phyloP scores from a whole-genome alignment of 345 rosid genomes.

The Melaleuca alternifolia region DNA sequence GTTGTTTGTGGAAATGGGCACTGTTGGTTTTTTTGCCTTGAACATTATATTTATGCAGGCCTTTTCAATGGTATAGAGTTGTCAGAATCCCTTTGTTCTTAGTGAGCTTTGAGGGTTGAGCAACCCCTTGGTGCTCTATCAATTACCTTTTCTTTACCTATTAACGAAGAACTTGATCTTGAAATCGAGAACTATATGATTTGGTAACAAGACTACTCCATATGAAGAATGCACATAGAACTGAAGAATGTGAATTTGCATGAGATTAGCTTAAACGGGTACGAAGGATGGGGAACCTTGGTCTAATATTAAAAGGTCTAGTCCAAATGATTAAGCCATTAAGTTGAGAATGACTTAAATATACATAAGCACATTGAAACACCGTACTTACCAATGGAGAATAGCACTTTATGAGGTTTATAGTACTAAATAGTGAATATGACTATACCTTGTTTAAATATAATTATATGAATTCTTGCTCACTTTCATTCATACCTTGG shows the following conservation, averaged over 20 bases:
- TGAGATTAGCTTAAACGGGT: not conserved
- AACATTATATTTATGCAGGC: too few species aligned
- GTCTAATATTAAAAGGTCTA: not conserved
- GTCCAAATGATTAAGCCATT: not conserved
- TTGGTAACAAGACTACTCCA: too few species aligned
- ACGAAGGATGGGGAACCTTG: not conserved
- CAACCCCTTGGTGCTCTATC: too few species aligned
- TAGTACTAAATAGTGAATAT: not conserved
- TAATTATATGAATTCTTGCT: not conserved
- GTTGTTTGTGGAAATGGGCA: too few species aligned
- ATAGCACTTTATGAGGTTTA: not conserved
- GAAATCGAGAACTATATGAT: too few species aligned
- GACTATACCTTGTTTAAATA: not conserved
- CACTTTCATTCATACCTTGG: not conserved
- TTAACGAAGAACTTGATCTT: too few species aligned
- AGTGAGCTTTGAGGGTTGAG: too few species aligned
- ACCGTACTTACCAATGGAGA: not conserved
- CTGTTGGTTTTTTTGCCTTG: too few species aligned
- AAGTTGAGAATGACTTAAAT: not conserved
- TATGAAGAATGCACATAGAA: not conserved
- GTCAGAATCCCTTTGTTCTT: too few species aligned
- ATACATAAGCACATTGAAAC: not conserved
- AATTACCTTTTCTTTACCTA: too few species aligned
- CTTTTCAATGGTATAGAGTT: too few species aligned
- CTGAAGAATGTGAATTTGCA: not conserved